Evolutionary conservation across 2,329 filamentous ascomycete genomes (phyloP), one percentile per base, ranked within the genome.

Genomic region (Coccinonectria pachysandricola): DNA sequence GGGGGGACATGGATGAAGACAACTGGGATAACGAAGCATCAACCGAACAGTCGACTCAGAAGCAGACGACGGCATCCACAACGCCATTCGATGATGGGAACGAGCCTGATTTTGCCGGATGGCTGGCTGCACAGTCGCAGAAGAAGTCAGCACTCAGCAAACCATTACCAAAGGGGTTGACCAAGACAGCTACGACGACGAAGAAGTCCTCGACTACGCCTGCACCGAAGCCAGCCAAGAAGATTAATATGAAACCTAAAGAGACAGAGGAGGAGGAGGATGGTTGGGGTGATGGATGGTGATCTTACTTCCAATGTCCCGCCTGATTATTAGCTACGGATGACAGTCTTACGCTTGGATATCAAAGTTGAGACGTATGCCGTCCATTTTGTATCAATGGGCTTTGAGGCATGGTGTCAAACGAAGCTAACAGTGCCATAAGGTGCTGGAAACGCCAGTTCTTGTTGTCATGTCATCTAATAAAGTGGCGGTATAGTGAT

Each of bases 21-120:
- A 54, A 56, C 17, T 52, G 48, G 28, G 56, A 58, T 19, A 19
- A 19, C 17, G 7, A 7, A 7, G 62, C 62, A 6, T 25, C 44
- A 2, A 31, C 44, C 5, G 35, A 35, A n/a, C 30, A 31, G 8
- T 26, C 32, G 12, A 32, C 32, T 3, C 50, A 50, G 24, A 45
- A 62, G 15, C 41, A 57, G 10, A 44, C 52, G 11, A 39, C 48
- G 20, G 48, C 45, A 6, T 50, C 49, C 5, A 44, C 56, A 15
- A 58, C 67, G 6, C 67, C 78, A 0, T 88, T 80, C 38, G 83
- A 88, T 32, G 86, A 94, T 42, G 76, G 81, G 4, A 16, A 25
- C 14, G 88, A 98, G 52, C 88, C 88, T 0, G 91, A 96, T 53
- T 96, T 98, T 54, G 88, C 86, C 5, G 87, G 86, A 5, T 96